These are phyloP conservation scores for Candida broadrunensis DNA, from an alignment of 805 yeast genomes.

Conservation along the genomic window DNA sequence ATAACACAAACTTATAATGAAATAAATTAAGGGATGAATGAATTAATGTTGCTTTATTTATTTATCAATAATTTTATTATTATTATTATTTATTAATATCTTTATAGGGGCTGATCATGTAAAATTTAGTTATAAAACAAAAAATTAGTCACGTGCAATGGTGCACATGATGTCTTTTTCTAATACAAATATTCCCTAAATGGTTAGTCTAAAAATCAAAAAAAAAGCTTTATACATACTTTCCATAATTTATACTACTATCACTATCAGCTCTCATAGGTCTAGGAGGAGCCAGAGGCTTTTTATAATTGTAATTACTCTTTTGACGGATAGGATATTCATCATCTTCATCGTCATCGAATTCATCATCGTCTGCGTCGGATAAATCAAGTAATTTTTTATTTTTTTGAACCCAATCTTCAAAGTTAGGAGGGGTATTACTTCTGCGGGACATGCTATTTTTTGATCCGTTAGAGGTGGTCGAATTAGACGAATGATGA, in stretches of 20 bases:
- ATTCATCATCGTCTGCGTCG: conserved; percentile 23
- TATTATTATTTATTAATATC: too few species aligned
- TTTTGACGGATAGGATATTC: conserved; percentile 1
- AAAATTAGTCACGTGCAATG: too few species aligned
- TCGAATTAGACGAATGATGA: conserved; percentile 4
- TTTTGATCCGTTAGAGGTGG: background rate
- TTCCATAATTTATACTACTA: conserved; percentile 30
- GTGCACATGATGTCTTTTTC: too few species aligned
- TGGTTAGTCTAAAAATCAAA: background rate
- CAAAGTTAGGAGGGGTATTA: conserved; percentile 34
- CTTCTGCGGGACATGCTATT: conserved; percentile 4
- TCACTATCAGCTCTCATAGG: conserved; percentile 33
- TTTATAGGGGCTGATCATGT: too few species aligned
- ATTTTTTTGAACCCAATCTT: conserved; percentile 56
- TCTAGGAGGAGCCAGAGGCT: conserved; percentile 16
- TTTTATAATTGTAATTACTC: conserved; percentile 1
- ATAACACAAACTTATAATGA: too few species aligned
- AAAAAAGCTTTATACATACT: background rate
- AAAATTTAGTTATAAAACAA: too few species aligned
- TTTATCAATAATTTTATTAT: too few species aligned
- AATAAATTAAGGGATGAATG: too few species aligned
- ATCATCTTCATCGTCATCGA: conserved; percentile 3
- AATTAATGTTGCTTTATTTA: too few species aligned
- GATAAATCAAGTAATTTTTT: conserved; percentile 38
- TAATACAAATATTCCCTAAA: too few species aligned